Evolutionary conservation across 2,329 filamentous ascomycete species (phyloP), one percentile per base, ranked within the genome.

Genomic region (Xylaria sp.): DNA sequence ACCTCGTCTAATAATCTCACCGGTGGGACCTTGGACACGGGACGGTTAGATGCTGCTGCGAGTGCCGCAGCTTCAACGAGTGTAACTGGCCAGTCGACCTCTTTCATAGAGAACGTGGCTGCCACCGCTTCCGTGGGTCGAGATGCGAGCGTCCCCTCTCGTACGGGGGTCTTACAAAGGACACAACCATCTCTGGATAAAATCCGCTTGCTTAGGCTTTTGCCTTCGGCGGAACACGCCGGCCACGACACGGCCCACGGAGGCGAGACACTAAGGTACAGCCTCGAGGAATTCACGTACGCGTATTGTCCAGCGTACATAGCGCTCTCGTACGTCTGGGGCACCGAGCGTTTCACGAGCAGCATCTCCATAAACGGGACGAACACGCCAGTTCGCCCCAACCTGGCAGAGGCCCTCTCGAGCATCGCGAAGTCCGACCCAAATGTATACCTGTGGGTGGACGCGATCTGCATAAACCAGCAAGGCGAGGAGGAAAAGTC

Each of bases 391-490:
- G 33, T 71, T 1, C 66, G 66, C 7, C 20, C 8, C 5, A 71
- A 64, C 31, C 55, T 71, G 1, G 43, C n/a, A 15, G 58, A 49
- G 18, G 69, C 69, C 15, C 51, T 71, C 13, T 46, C 55, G 2
- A 62, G 49, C 13, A 54, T 66, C 51, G 18, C 23, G 23, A 28
- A 52, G 10, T 63, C 46, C n/a, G 59, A 68, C 23, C 54, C 62
- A 1, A 39, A 39, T 4, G 48, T 10, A 0, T 66, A 69, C 23
- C 7, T 71, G 1, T 71, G 66, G 62, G 62, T 48, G n/a, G 69
- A 68, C 36, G 46, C 58, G 5, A 57, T 71, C 23, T 68, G 68
- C 48, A 71, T 68, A 25, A 68, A 71, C 13, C 69, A 71, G n/a
- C 48, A 60, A 39, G 66, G 66, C 9, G 62, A 68, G 5, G 23